phyloP scores from a whole-genome alignment of 352 stramenopile species.

The Phytophthora agathidicida region DNA sequence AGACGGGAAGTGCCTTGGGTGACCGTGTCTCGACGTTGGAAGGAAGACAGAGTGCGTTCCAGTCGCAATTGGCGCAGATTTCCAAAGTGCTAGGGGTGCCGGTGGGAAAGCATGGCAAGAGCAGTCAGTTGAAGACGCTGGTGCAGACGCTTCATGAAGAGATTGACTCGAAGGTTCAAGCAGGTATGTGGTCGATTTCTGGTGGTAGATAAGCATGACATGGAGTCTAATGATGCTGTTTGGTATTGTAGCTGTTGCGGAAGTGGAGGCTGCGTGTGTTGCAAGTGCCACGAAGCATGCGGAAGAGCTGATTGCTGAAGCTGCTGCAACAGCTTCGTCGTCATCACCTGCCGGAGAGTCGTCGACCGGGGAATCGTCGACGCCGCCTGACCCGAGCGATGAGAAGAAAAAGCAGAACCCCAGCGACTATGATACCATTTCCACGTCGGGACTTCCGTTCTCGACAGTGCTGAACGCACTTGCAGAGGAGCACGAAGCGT shows the following conservation, averaged over 20 bases:
- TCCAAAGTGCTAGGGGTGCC: slow-evolving; percentile 71
- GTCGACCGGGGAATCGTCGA: slow-evolving; percentile 25
- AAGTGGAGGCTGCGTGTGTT: slow-evolving; percentile 24
- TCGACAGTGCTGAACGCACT: slow-evolving; percentile 62
- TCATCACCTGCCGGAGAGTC: slow-evolving; percentile 20
- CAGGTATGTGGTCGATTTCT: slow-evolving; percentile 25
- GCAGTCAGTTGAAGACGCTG: slow-evolving; percentile 69
- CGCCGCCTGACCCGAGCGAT: slow-evolving; percentile 7
- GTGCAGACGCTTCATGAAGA: slow-evolving; percentile 77
- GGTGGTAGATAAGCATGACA: not conserved
- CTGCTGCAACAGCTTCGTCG: slow-evolving; percentile 6
- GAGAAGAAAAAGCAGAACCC: slow-evolving; percentile 15
- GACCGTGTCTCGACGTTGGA: slow-evolving; percentile 81
- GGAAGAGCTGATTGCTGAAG: slow-evolving; percentile 23
- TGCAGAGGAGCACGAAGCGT: slow-evolving; percentile 72
- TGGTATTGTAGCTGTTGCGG: slow-evolving; percentile 8
- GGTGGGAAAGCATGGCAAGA: slow-evolving; percentile 66
- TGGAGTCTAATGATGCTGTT: not conserved
- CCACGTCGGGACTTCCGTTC: slow-evolving; percentile 38
- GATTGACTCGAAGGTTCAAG: slow-evolving; percentile 64
- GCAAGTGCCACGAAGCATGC: slow-evolving; percentile 13
- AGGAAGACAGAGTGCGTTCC: slow-evolving; percentile 77
- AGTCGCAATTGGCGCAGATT: slow-evolving; percentile 83
- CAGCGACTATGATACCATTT: slow-evolving; percentile 10
- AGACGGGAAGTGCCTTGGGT: slow-evolving; percentile 36